Conservation (phyloP, 805 yeast species). For the Komagataella pseudopastoris region DNA sequence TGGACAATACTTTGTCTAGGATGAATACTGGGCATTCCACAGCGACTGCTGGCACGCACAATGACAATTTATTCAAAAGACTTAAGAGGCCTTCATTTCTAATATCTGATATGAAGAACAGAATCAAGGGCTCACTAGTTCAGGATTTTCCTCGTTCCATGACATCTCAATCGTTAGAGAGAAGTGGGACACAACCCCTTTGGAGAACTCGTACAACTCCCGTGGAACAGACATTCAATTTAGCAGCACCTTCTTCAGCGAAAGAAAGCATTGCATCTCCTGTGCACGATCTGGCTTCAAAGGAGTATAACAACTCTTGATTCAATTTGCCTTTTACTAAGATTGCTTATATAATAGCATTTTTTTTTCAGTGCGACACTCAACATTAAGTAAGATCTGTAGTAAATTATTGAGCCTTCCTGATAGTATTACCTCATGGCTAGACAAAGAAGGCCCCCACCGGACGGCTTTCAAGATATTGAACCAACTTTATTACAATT, state of each 20-base stretch:
- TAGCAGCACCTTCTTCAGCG: not conserved
- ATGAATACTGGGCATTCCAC: not conserved
- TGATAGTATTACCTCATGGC: constrained; percentile 13
- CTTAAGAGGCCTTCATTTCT: not conserved
- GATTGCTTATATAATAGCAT: not conserved
- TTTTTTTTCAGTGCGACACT: not conserved
- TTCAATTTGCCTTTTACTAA: not conserved
- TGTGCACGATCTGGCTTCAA: not conserved
- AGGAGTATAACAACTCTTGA: not conserved
- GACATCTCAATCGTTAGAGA: not conserved
- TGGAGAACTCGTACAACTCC: not conserved
- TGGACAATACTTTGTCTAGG: not conserved
- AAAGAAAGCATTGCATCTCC: not conserved
- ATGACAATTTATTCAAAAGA: not conserved
- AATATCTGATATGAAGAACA: not conserved
- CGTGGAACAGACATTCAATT: not conserved
- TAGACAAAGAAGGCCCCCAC: constrained; percentile 38
- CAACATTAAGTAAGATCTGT: not conserved
- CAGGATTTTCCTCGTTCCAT: not conserved
- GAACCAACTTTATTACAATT: constrained; percentile 54
- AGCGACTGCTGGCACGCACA: not conserved
- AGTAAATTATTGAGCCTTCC: not conserved
- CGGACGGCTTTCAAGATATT: constrained; percentile 61
- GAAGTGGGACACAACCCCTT: not conserved
- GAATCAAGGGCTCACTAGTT: not conserved